Conservation (phyloP, 768 basidiomycete species). For the Chlorophyllum brunneum region DNA sequence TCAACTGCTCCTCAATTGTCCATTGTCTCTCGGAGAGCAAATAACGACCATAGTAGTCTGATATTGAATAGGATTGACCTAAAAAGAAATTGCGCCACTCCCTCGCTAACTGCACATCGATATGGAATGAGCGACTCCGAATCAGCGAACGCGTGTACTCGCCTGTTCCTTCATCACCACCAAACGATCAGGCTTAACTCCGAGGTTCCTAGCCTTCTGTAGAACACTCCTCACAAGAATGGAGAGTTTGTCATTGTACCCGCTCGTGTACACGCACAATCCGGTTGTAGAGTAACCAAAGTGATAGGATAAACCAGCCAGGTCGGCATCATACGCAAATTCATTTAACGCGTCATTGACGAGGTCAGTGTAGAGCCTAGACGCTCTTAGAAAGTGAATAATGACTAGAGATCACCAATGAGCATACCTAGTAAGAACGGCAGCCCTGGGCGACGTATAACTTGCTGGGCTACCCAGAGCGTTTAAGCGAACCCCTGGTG, state of each 20-base stretch:
- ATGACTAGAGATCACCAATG: neutral
- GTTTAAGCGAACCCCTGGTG: neutral
- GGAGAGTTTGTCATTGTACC: conserved; percentile 90
- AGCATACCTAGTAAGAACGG: conserved; percentile 68
- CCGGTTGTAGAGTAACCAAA: conserved; percentile 63
- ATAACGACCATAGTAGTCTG: conserved; percentile 73
- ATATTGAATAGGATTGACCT: conserved; percentile 75
- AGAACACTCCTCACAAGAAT: conserved; percentile 72
- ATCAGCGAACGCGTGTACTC: neutral
- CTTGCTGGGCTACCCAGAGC: conserved; percentile 45
- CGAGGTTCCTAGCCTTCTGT: conserved; percentile 59
- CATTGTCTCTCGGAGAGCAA: conserved; percentile 69
- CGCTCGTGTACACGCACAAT: conserved; percentile 62
- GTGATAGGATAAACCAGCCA: conserved; percentile 82
- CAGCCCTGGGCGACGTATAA: conserved; percentile 59
- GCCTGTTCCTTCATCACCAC: conserved; percentile 85
- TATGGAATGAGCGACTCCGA: conserved; percentile 3
- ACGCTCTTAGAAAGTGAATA: neutral
- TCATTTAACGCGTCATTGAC: conserved; percentile 88
- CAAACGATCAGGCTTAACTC: conserved; percentile 68
- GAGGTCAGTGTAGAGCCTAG: conserved; percentile 78
- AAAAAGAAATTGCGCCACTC: conserved; percentile 87
- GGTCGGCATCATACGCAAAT: conserved; percentile 87
- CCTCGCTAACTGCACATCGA: conserved; percentile 54
- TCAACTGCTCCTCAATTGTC: conserved; percentile 73